Conservation (phyloP, 176 grass and related monocot species). For the Bolboschoenus planiculmis region DNA sequence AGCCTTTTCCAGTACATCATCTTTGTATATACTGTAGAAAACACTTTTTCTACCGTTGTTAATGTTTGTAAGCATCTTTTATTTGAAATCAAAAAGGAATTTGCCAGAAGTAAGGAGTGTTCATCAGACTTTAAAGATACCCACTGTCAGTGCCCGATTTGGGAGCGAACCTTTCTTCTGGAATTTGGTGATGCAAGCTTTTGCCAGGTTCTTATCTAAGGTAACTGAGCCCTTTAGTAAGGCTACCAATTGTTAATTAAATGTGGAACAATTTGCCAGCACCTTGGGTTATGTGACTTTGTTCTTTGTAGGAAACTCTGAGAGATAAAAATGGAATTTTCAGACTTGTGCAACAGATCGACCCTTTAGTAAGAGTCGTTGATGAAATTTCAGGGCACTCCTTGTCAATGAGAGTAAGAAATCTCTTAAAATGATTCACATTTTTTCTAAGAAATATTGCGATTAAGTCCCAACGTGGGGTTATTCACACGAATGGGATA, state of each 20-base stretch:
- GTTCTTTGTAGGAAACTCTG: conserved; percentile 44
- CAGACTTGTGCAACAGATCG: conserved; percentile 43
- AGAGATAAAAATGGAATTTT: conserved; percentile 58
- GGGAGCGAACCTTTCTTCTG: conserved; percentile 84
- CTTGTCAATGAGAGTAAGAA: conserved; percentile 78
- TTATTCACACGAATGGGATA: neutral
- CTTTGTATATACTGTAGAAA: neutral
- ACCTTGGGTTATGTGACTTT: neutral
- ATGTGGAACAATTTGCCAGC: neutral
- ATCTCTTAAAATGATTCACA: neutral
- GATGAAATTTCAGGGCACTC: conserved; percentile 66
- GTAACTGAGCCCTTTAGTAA: conserved; percentile 28
- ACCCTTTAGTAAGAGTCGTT: conserved; percentile 58
- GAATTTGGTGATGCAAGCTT: conserved; percentile 95
- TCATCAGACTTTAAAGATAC: conserved; percentile 68
- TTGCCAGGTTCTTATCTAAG: conserved; percentile 51
- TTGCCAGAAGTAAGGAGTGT: conserved; percentile 79
- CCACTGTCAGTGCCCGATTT: conserved; percentile 88
- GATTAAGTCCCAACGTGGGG: neutral
- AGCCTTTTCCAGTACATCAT: neutral
- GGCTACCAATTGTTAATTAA: neutral
- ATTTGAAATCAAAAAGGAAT: conserved; percentile 47
- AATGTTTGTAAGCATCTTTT: neutral
- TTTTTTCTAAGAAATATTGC: neutral
- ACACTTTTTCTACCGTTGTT: too few species aligned